Percentiles rank a stretch among this genome's conserved stretches.
Conservation (phyloP, 805 yeast species). For the Metschnikowia kunwiensis region DNA sequence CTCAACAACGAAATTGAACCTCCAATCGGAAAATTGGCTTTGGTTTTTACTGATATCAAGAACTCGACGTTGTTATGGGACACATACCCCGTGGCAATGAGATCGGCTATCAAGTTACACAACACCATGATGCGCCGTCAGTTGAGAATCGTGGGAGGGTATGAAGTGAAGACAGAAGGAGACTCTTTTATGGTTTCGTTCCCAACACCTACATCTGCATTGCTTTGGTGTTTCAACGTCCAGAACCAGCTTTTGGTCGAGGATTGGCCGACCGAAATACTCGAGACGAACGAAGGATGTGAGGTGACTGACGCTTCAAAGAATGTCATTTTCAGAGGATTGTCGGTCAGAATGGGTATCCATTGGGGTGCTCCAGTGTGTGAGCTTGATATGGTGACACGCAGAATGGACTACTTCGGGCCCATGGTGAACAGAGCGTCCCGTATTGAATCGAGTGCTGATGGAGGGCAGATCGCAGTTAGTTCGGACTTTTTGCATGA, state of each 20-base stretch:
- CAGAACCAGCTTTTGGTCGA: conserved; percentile 77
- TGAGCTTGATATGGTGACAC: conserved; percentile 89
- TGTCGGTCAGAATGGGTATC: conserved; percentile 95
- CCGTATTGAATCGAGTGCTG: conserved; percentile 90
- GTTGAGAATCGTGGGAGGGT: conserved; percentile 89
- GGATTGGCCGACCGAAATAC: conserved; percentile 94
- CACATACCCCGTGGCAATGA: conserved; percentile 86
- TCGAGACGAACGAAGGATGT: conserved; percentile 80
- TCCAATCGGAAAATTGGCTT: conserved; percentile 90
- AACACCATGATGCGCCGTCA: conserved; percentile 93
- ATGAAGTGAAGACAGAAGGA: conserved; percentile 98
- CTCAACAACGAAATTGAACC: conserved; percentile 89
- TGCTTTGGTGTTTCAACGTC: conserved; percentile 91
- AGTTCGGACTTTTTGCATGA: conserved; percentile 79
- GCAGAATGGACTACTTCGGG: conserved; percentile 98
- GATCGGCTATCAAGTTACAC: conserved; percentile 93
- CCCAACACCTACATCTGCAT: conserved; percentile 85
- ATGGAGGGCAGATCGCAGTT: conserved; percentile 95
- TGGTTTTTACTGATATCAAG: conserved; percentile 96
- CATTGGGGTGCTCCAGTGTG: conserved; percentile 99
- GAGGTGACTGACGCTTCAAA: conserved; percentile 66
- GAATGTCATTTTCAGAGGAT: conserved; percentile 71
- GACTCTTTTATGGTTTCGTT: conserved; percentile 98
- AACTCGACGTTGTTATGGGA: conserved; percentile 95
- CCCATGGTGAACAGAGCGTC: conserved; percentile 98